These are phyloP conservation scores for Bondarzewia mesenterica DNA, from an alignment of 1,284 basidiomycete species.

Conservation along the genomic window DNA sequence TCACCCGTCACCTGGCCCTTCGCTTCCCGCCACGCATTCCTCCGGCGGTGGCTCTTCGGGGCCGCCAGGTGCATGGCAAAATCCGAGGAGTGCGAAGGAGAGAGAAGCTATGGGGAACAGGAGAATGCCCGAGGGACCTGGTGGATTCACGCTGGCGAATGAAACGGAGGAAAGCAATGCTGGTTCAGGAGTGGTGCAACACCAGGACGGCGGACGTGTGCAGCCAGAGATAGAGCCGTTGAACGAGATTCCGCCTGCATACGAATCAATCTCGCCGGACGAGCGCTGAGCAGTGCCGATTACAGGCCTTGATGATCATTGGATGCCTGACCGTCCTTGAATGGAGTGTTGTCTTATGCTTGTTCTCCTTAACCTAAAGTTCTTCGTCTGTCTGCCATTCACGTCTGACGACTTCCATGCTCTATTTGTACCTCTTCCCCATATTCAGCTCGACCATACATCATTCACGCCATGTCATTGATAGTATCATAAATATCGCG, in stretches of 20 bases:
- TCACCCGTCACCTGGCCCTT: slow-evolving; percentile 21
- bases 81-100: slow-evolving; percentile 24
- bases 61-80: slow-evolving; percentile 6
- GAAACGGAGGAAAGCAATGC: slow-evolving; percentile 2
- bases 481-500: too few species aligned
- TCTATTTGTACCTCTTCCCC: not conserved
- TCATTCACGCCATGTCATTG: too few species aligned
- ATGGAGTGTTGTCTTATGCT: too few species aligned
- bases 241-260: slow-evolving; percentile 26
- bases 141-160: slow-evolving; percentile 10
- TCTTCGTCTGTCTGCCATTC: not conserved
- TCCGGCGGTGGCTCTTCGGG: not conserved
- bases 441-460: not conserved
- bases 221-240: slow-evolving; percentile 12
- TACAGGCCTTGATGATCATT: not conserved
- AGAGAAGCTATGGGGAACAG: slow-evolving; percentile 16
- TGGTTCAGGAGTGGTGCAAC: slow-evolving; percentile 5
- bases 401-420: not conserved
- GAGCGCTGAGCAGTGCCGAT: slow-evolving; percentile 12
- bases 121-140: slow-evolving; percentile 1
- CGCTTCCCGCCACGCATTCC: slow-evolving; percentile 14
- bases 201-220: slow-evolving; percentile 14
- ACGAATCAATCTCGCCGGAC: slow-evolving; percentile 24
- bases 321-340: too few species aligned
- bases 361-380: too few species aligned